A percentile compares a stretch with the other conserved stretches of the same genome.
phyloP scores from a whole-genome alignment of 2,329 filamentous ascomycete genomes.

The Westerdykella aurantiaca region DNA sequence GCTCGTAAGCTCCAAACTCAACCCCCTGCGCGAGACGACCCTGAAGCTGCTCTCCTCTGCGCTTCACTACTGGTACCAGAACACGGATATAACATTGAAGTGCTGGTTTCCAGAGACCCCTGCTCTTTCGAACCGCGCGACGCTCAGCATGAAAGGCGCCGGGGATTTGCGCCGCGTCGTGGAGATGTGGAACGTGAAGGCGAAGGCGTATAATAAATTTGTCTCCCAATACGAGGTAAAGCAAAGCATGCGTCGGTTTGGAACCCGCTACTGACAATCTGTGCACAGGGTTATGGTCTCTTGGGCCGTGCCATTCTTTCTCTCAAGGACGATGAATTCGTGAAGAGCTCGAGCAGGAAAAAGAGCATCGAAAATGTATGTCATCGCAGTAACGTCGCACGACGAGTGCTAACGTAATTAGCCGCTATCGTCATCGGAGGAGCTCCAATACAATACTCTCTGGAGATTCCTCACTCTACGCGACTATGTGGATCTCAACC shows the following conservation, averaged over 20 bases:
- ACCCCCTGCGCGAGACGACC: conserved; percentile 68
- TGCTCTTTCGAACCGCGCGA: conserved; percentile 45
- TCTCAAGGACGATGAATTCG: conserved; percentile 64
- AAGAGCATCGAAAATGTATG: conserved; percentile 41
- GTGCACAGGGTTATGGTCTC: conserved; percentile 19
- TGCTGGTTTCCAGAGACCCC: conserved; percentile 64
- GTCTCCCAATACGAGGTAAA: conserved; percentile 22
- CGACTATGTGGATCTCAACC: conserved; percentile 73
- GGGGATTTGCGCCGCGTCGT: conserved; percentile 51
- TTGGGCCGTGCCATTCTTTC: conserved; percentile 53
- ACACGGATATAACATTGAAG: conserved; percentile 68
- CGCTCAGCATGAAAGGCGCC: conserved; percentile 55
- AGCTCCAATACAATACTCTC: conserved; percentile 68
- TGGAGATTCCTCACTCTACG: conserved; percentile 88
- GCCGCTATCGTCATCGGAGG: conserved; percentile 57
- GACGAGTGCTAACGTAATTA: conserved; percentile 17
- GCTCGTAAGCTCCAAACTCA: conserved; percentile 68
- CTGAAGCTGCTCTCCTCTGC: conserved; percentile 72
- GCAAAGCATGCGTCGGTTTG: background rate
- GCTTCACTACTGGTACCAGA: conserved; percentile 76
- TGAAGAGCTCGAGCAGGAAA: conserved; percentile 59
- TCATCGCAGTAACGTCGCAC: background rate
- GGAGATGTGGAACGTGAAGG: conserved; percentile 68
- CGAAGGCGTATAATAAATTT: conserved; percentile 48
- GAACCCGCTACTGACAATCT: background rate